These are phyloP conservation scores for Ajuga chamaepitys DNA, from an alignment of 257 asterid genomes.

Conservation along the genomic window DNA sequence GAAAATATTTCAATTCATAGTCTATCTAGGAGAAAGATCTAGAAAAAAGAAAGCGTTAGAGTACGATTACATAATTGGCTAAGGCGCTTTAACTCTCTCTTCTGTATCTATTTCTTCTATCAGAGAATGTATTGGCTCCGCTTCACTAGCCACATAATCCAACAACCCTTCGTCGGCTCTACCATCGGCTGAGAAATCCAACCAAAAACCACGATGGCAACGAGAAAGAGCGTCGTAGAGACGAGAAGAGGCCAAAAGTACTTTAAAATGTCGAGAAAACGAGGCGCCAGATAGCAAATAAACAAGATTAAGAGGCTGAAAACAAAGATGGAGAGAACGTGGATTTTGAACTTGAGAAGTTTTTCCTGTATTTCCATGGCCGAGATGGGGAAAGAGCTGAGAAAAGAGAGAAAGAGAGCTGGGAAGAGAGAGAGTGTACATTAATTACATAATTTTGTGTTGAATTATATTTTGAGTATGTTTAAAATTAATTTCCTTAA, in stretches of 20 bases:
- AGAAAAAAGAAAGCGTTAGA: background rate
- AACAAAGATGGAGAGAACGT: constrained; percentile 24
- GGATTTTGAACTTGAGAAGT: constrained; percentile 48
- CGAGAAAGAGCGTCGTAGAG: constrained; percentile 65
- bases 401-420: too few species aligned
- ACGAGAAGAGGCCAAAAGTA: too few species aligned
- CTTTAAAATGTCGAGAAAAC: too few species aligned
- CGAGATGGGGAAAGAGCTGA: constrained; percentile 2
- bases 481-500: too few species aligned
- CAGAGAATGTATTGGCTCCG: too few species aligned
- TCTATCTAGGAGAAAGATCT: too few species aligned
- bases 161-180: constrained; percentile 55
- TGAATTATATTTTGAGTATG: too few species aligned
- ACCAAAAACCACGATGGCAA: constrained; percentile 41
- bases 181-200: constrained; percentile 42
- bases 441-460: too few species aligned
- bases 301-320: constrained; percentile 9
- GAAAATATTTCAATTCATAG: too few species aligned
- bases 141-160: constrained; percentile 49
- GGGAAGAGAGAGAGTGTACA: too few species aligned
- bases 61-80: constrained; percentile 1
- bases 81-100: constrained; percentile 8
- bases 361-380: constrained; percentile 52
- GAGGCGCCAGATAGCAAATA: constrained; percentile 42
- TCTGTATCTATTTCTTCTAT: too few species aligned